These are phyloP conservation scores for Fusarium subtropicale DNA, from an alignment of 2,329 filamentous ascomycete species.

Conservation along the genomic window DNA sequence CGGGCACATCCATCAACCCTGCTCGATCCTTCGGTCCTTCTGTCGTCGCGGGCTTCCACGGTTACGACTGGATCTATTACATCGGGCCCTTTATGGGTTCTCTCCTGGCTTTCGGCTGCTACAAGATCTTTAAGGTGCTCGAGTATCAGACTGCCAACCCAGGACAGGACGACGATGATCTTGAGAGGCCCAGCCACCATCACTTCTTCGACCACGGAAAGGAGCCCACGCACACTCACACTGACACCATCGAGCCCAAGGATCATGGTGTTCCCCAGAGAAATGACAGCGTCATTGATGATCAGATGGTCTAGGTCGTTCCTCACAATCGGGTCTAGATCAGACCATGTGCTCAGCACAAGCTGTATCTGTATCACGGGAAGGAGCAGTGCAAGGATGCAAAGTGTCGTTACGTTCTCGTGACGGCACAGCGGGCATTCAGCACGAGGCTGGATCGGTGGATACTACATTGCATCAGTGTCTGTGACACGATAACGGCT, in stretches of 20 bases:
- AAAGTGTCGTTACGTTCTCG: constrained; percentile 12
- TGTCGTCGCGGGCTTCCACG: constrained; percentile 56
- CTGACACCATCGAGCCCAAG: constrained; percentile 36
- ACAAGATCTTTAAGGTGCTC: constrained; percentile 62
- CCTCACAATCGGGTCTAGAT: not conserved
- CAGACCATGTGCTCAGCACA: constrained; percentile 8
- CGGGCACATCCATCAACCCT: constrained; percentile 63
- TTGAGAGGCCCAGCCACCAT: constrained; percentile 39
- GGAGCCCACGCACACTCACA: constrained; percentile 22
- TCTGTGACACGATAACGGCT: constrained; percentile 22
- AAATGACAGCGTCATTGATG: constrained; percentile 42
- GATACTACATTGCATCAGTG: constrained; percentile 29
- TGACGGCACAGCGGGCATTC: constrained; percentile 12
- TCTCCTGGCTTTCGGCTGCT: constrained; percentile 61
- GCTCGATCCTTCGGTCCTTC: constrained; percentile 64
- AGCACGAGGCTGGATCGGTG: constrained; percentile 25
- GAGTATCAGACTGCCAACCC: constrained; percentile 65
- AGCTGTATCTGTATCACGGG: constrained; percentile 19
- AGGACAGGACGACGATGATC: constrained; percentile 58
- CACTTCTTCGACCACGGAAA: constrained; percentile 16
- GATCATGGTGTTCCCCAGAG: constrained; percentile 23
- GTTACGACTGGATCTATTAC: constrained; percentile 68
- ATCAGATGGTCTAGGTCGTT: constrained; percentile 27
- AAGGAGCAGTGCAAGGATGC: constrained; percentile 12
- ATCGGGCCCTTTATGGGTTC: constrained; percentile 64